These are phyloP conservation scores for Plasmodium ovale DNA, from an alignment of 169 alveolate genomes.

Conservation along the genomic window DNA sequence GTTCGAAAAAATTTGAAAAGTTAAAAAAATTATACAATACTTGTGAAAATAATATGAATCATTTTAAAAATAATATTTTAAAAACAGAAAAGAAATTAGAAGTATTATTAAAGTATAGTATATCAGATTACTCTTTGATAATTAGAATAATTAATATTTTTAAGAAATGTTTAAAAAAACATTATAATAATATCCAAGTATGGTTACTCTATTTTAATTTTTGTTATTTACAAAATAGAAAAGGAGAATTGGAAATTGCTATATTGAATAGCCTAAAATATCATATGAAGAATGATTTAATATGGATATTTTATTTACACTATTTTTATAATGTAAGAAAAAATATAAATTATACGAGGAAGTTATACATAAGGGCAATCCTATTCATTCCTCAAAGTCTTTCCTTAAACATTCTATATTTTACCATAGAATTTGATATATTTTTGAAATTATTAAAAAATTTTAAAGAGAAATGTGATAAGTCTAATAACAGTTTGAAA, in stretches of 20 bases:
- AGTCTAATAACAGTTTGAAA: not conserved
- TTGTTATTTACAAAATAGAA: constrained; percentile 22
- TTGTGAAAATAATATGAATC: constrained; percentile 27
- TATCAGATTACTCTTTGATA: constrained; percentile 36
- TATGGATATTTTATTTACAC: constrained; percentile 37
- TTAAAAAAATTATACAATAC: constrained; percentile 18
- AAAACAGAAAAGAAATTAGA: constrained; percentile 55
- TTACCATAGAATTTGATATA: constrained; percentile 50
- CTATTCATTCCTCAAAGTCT: constrained; percentile 32
- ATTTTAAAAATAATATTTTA: constrained; percentile 21
- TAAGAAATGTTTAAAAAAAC: constrained; percentile 39
- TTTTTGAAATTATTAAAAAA: constrained; percentile 37
- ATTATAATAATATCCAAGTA: constrained; percentile 49
- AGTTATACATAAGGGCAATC: constrained; percentile 67
- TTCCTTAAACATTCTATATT: constrained; percentile 16
- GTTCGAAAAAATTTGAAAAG: constrained; percentile 5
- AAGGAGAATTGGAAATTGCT: constrained; percentile 44
- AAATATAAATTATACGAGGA: constrained; percentile 45
- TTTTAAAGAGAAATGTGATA: constrained; percentile 22
- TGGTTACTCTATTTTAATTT: constrained; percentile 70
- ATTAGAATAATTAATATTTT: constrained; percentile 58
- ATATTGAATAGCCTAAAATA: constrained; percentile 41
- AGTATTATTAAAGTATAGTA: constrained; percentile 18
- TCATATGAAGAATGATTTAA: constrained; percentile 56
- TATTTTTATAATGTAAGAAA: constrained; percentile 52